Conservation (phyloP, 2,329 filamentous ascomycete genomes). For the Fusarium nurragi region DNA sequence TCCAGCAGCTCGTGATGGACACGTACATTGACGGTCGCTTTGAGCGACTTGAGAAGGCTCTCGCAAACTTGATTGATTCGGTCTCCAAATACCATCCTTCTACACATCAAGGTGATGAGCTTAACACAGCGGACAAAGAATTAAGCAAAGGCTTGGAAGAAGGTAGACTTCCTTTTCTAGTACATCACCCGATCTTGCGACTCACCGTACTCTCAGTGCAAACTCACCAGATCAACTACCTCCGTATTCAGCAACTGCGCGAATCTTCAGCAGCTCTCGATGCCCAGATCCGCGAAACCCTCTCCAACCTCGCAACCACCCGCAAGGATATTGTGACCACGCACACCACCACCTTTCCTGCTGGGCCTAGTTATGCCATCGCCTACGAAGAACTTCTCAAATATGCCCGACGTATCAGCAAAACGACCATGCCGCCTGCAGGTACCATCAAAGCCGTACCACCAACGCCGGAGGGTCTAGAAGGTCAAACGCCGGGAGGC, state of each 20-base stretch:
- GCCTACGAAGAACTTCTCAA: conserved; percentile 77
- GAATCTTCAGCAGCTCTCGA: conserved; percentile 72
- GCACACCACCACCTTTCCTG: conserved; percentile 65
- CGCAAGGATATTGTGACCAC: conserved; percentile 77
- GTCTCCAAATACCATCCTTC: conserved; percentile 86
- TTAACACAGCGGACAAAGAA: conserved; percentile 75
- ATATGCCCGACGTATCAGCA: conserved; percentile 82
- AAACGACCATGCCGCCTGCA: conserved; percentile 78
- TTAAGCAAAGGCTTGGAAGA: conserved; percentile 72
- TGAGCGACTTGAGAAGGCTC: conserved; percentile 71
- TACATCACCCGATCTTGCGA: not conserved
- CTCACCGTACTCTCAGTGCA: conserved; percentile 62
- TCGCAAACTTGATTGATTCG: conserved; percentile 78
- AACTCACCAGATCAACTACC: conserved; percentile 77
- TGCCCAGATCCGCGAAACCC: conserved; percentile 74
- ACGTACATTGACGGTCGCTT: conserved; percentile 69
- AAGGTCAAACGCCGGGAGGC: conserved; percentile 44
- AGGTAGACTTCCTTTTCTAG: conserved; percentile 54
- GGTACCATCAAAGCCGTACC: conserved; percentile 55
- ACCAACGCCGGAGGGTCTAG: conserved; percentile 39
- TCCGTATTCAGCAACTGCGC: conserved; percentile 74
- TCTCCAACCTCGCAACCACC: conserved; percentile 74
- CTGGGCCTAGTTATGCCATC: conserved; percentile 63
- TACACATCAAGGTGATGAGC: conserved; percentile 70
- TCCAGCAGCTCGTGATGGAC: conserved; percentile 60